Base-by-base conservation (phyloP, 257 asterid species). In the Pogostemon cablin region DNA sequence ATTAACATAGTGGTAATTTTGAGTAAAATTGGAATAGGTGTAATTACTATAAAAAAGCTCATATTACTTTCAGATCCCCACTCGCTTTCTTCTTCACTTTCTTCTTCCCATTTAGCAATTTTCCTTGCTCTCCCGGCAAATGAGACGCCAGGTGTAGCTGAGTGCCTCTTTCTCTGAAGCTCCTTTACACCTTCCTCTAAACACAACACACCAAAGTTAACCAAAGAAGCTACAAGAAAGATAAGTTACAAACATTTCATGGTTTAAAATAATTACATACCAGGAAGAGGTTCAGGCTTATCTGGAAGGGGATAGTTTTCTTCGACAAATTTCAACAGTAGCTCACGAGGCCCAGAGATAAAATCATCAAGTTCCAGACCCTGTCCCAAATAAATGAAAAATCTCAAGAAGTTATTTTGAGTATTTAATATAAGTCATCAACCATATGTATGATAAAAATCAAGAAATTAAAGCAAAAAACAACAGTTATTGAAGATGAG, bases 281-380 rank as follows among this genome's bases (percentile, higher is more conserved):
- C 99, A 72, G 93, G 83, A 54, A 77, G 86, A 9, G 96, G 86
- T 78, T 95, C 97, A 50, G 99, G 99, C 81, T 91, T 86, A 68
- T 89, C 97, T 56, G 98, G 98, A 78, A 95, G 82, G 37, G 99
- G 98, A 82, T 95, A 95, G 74, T 86, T 89, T 73, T 95, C 99
- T 80, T 89, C 98, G 65, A 91, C 99, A 83, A 91, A 90, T 86
- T 95, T 95, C 72, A 95, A 87, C 85, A 95, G 78, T 72, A 95
- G 75, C 78, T 95, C 99, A 69, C 97, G 97, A 71, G 99, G 99
- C 75, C 99, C 99, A 77, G 99, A 95, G 75, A 95, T 68, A 77
- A 95, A 95, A 87, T 95, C 99, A 69, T 95, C 99, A 75, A 91
- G 99, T 72, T 91, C 99, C 82, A 81, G 72, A 75, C 99, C 99